These are phyloP conservation scores for Bertia moriformis DNA, from an alignment of 2,329 filamentous ascomycete species.

Conservation along the genomic window DNA sequence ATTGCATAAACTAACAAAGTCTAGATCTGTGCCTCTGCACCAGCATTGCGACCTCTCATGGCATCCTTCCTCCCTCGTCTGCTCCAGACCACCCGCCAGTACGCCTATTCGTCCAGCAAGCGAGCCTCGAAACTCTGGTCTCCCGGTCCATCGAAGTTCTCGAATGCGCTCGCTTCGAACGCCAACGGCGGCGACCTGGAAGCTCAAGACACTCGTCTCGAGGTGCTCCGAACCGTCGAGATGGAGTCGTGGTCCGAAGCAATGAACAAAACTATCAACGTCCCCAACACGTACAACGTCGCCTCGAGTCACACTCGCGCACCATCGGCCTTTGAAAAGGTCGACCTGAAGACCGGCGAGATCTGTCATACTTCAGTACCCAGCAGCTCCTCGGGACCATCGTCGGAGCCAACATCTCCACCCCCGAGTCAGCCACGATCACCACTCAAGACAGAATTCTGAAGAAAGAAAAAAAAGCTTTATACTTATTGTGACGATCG, in stretches of 20 bases:
- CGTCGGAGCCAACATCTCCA: too few species aligned
- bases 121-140: constrained; percentile 6
- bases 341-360: too few species aligned
- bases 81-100: constrained; percentile 11
- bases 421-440: too few species aligned
- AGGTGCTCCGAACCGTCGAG: constrained; percentile 17
- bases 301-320: too few species aligned
- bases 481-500: too few species aligned
- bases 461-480: too few species aligned
- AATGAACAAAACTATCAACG: too few species aligned
- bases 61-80: constrained; percentile 15
- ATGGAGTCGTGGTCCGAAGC: constrained; percentile 16
- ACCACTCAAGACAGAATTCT: too few species aligned
- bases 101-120: constrained; percentile 7
- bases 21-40: constrained; percentile 19
- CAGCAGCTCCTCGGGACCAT: too few species aligned
- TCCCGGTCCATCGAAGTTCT: neutral
- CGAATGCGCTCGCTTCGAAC: neutral
- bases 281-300: too few species aligned
- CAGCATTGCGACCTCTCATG: constrained; percentile 17
- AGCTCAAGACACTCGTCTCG: constrained; percentile 7
- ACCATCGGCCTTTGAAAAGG: too few species aligned
- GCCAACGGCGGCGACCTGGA: neutral
- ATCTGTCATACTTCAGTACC: too few species aligned
- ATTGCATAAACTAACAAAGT: constrained; percentile 1